These are phyloP conservation scores for Pyrus pyrifolia DNA, from an alignment of 306 rosid genomes.

Conservation along the genomic window DNA sequence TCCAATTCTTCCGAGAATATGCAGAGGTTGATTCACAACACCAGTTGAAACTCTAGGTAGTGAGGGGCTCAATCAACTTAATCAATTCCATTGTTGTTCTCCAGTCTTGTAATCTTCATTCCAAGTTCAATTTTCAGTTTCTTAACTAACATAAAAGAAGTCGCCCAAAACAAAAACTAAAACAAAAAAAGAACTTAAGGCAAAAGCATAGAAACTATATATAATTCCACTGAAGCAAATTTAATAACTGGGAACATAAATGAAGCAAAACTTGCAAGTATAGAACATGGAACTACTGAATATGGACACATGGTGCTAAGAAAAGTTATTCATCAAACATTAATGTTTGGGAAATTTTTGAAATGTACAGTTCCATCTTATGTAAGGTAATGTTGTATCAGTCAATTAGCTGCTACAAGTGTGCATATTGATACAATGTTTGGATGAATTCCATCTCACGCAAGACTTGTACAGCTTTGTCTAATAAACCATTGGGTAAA, in stretches of 20 bases:
- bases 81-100: constrained; percentile 55
- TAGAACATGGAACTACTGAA: not conserved
- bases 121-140: constrained; percentile 29
- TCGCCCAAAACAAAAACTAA: too few species aligned
- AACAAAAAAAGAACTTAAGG: not conserved
- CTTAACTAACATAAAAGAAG: not conserved
- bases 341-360: not conserved
- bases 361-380: not conserved
- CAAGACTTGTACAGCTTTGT: constrained; percentile 66
- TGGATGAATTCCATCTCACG: constrained; percentile 83
- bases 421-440: constrained; percentile 87
- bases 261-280: not conserved
- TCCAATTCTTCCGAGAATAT: constrained; percentile 79
- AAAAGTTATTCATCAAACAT: not conserved
- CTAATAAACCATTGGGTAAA: constrained; percentile 47
- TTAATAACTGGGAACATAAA: not conserved
- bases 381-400: constrained; percentile 8
- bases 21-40: constrained; percentile 60
- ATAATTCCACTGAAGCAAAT: not conserved
- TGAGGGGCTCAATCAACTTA: not conserved
- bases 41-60: constrained; percentile 58
- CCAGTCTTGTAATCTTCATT: constrained; percentile 78
- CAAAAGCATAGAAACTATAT: constrained; percentile 10
- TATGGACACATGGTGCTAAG: not conserved
- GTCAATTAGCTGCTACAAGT: constrained; percentile 48